Evolutionary conservation across 495 filamentous ascomycete genomes (phyloP), one percentile per base, ranked within the genome.

Genomic region (Penicillium cinerascens): DNA sequence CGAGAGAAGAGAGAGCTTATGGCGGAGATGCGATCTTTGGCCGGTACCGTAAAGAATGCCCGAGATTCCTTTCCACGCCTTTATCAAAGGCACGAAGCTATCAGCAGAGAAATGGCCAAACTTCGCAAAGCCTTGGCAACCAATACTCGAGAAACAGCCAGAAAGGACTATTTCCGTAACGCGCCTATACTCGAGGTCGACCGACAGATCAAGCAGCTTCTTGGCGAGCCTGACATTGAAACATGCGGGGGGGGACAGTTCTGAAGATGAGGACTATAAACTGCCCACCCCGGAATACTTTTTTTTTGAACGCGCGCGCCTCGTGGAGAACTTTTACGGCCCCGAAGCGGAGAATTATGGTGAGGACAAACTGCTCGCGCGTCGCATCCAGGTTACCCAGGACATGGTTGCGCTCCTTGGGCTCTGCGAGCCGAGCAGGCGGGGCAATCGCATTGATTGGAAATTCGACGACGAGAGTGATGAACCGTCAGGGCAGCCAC

Each of bases 1-100:
- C 50, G 50, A 47, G 59, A 64, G 52, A 67, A 69, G 47, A 63
- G 59, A 61, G 63, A 64, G 56, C 54, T 66, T 16, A 56, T 53
- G 26, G 54, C 50, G 23, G 60, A 66, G 50, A 69, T 69, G 45
- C 52, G 50, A 56, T 65, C 66, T 13, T 45, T 69, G 20, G 64
- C 61, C 35, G 50, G 66, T 15, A 63, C 50, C n/a, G n/a, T 38
- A 46, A 54, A 61, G 36, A 65, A 64, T 21, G 47, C 63, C 35
- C 21, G 25, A 47, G 17, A 59, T 1, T 23, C 49, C 26, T 69
- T 64, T 43, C 61, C 56, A 27, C 44, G 60, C 47, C 56, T 69
- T 18, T 63, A 57, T 52, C 52, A 66, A 61, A 55, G 48, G 42
- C 46, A 69, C 40, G 23, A 66, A 16, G 27, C 1, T 49, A 33